Percentiles rank a stretch among this genome's conserved stretches.
Conservation (phyloP, 2,329 filamentous ascomycete species). For the Epichloe sibirici region DNA sequence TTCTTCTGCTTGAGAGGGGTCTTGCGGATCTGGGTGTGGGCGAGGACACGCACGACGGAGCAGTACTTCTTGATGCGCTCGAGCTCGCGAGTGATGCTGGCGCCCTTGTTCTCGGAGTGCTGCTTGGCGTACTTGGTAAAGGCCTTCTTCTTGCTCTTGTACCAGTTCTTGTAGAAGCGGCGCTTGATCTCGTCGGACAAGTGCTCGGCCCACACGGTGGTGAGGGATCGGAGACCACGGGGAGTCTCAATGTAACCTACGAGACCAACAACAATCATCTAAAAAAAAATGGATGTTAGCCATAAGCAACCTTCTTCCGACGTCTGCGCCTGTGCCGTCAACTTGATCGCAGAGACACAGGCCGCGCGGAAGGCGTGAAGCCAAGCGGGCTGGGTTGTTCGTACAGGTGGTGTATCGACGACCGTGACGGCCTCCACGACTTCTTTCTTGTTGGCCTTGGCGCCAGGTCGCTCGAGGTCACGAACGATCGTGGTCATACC, state of each 20-base stretch:
- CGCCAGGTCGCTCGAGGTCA: slow-evolving; percentile 96
- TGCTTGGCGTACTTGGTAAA: slow-evolving; percentile 99
- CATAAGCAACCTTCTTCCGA: slow-evolving; percentile 40
- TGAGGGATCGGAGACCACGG: slow-evolving; percentile 97
- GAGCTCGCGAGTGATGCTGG: slow-evolving; percentile 89
- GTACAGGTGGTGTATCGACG: slow-evolving; percentile 91
- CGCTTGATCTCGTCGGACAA: slow-evolving; percentile 97
- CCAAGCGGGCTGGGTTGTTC: slow-evolving; percentile 74
- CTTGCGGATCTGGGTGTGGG: slow-evolving; percentile 98
- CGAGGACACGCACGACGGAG: slow-evolving; percentile 96
- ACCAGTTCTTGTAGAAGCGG: slow-evolving; percentile 99
- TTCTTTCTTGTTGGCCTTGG: slow-evolving; percentile 99
- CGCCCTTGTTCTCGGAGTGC: slow-evolving; percentile 86
- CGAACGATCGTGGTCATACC: slow-evolving; percentile 99
- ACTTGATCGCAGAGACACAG: not conserved
- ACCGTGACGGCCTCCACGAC: slow-evolving; percentile 79
- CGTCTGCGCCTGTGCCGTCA: too few relatives aligned
- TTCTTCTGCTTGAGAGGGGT: slow-evolving; percentile 99
- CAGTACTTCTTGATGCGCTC: slow-evolving; percentile 99
- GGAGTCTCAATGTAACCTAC: slow-evolving; percentile 99
- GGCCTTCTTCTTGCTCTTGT: slow-evolving; percentile 99
- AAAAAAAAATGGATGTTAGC: slow-evolving; percentile 49
- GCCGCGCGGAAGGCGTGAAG: slow-evolving; percentile 29
- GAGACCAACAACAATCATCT: slow-evolving; percentile 99
- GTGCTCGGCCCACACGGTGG: slow-evolving; percentile 99